Evolutionary conservation across 257 asterid genomes (phyloP), one percentile per base, ranked within the genome.

Genomic region (Solanum clarkiae): DNA sequence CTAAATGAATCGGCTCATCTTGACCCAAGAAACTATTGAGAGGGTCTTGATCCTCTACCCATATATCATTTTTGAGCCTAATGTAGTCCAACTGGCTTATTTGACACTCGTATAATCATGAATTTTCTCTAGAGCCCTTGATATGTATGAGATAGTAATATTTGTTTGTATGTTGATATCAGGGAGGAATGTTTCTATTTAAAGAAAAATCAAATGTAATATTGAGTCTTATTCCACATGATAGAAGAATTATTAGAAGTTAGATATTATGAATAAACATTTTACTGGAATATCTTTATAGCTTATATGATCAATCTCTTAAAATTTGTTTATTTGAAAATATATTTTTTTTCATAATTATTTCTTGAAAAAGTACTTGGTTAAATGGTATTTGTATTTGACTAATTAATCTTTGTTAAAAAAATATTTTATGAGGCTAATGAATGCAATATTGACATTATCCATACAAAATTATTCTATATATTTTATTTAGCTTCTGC

Each of bases 181-280:
- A 95, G 98, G 99, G 99, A 88, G 98, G 99, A 75, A 93, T 94
- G 99, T 90, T 95, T 81, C 96, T 95, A 24, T 95, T 95, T 66
- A 95, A 91, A 29, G 20, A n/a, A 65, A 29, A 66, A 29, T n/a
- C 29, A 66, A 29, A 36, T 65, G 45, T 65, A 65, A 29, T 7
- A n/a, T 66, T 15, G 45, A 29, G 3, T 66, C 45, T 66, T 8
- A 7, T 66, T 66, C 47, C 32, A 29, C 74, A 66, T 66, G 74
- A 66, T 32, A 9, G 20, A 16, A 68, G 75, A 24, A 68, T 68
- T 24, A 42, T 8, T 68, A 68, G 65, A 57, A 57, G 51, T 68
- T 16, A 36, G 16, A 32, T 24, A 56, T 36, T 68, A 7, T 29
- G 4, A 7, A 66, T 29, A 15, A 40, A 66, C 22, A 32, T 66